Evolutionary conservation across 192 early-diverging fungal genomes (phyloP).

Genomic region (Rhizophlyctis rosea): DNA sequence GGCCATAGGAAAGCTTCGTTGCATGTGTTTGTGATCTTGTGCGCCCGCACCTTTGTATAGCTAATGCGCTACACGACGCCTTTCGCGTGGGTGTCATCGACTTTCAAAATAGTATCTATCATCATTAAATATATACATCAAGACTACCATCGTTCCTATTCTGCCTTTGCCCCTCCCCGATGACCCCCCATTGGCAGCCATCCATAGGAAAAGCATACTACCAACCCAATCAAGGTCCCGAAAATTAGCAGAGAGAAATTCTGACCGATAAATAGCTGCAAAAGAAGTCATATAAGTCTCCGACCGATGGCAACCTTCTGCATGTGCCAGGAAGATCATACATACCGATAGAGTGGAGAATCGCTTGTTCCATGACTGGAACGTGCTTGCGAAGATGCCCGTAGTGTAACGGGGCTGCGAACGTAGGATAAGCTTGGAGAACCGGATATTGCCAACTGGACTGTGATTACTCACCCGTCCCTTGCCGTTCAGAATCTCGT

Average conservation of each 20-base stretch:
- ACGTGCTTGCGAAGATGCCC: conserved; percentile 4
- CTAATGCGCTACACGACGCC: no score
- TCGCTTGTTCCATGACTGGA: not conserved
- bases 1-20: no score
- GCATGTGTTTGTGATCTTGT: no score
- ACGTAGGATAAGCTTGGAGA: not conserved
- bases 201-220: no score
- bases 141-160: no score
- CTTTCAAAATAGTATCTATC: no score
- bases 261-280: not conserved
- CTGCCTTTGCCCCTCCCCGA: no score
- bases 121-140: no score
- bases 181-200: no score
- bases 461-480: conserved; percentile 20
- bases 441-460: not conserved
- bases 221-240: not conserved
- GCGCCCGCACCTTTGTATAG: no score
- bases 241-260: not conserved
- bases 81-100: no score
- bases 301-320: not conserved
- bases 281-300: not conserved
- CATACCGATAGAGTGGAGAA: not conserved
- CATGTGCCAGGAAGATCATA: not conserved
- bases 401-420: conserved; percentile 13
- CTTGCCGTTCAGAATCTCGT: conserved; percentile 24